These are phyloP conservation scores for Daucus carota DNA, from an alignment of 129 eudicot genomes.

Conservation along the genomic window DNA sequence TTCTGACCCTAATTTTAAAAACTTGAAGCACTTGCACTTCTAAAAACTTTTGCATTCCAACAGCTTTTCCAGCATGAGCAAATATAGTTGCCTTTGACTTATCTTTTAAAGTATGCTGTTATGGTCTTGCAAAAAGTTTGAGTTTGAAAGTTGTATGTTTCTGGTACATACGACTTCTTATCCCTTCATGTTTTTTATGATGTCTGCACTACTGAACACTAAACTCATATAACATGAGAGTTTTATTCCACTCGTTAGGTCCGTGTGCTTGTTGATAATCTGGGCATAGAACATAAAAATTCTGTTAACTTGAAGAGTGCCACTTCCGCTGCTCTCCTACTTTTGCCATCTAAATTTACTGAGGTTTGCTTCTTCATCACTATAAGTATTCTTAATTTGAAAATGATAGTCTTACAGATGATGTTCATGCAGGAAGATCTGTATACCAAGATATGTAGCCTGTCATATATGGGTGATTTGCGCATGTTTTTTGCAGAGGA, in stretches of 20 bases:
- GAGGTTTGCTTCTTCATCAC: slow-evolving; percentile 47
- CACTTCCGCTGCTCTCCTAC: slow-evolving; percentile 84
- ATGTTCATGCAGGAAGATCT: slow-evolving; percentile 59
- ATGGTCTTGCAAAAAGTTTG: neutral
- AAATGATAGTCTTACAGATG: slow-evolving; percentile 1
- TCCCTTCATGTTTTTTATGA: neutral
- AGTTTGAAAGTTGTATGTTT: slow-evolving; percentile 8
- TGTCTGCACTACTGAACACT: neutral
- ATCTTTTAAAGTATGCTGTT: neutral
- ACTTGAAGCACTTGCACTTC: neutral
- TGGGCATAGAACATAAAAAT: slow-evolving; percentile 44
- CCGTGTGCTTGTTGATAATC: slow-evolving; percentile 49
- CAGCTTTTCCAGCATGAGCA: neutral
- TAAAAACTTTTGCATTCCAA: neutral
- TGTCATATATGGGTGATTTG: slow-evolving; percentile 88
- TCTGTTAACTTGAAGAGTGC: slow-evolving; percentile 74
- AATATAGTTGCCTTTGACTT: neutral
- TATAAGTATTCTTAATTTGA: slow-evolving; percentile 11
- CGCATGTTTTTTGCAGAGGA: slow-evolving; percentile 97
- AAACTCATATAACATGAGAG: neutral
- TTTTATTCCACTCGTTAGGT: slow-evolving; percentile 32
- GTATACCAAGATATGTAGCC: slow-evolving; percentile 79
- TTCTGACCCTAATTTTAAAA: neutral
- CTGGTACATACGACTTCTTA: neutral
- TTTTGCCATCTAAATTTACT: slow-evolving; percentile 70